Conservation (phyloP, 202 grass and related monocot genomes). For the Schoenoplectus tabernaemontani region DNA sequence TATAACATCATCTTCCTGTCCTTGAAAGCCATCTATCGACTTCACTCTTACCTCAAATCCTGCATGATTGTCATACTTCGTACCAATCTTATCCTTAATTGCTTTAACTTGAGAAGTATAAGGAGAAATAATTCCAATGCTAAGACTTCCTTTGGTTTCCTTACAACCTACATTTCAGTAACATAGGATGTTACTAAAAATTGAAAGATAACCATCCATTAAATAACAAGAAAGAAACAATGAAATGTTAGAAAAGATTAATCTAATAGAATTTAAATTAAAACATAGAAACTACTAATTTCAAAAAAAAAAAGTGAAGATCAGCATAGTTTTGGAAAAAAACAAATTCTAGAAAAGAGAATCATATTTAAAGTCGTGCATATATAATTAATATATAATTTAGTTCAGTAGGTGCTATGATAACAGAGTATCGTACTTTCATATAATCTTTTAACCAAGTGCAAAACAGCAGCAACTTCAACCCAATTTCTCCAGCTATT, state of each 20-base stretch:
- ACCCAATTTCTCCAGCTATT: conserved; percentile 51
- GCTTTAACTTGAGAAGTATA: conserved; percentile 51
- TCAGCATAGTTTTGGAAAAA: neutral
- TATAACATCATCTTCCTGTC: conserved; percentile 74
- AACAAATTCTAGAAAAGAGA: neutral
- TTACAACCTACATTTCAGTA: conserved; percentile 37
- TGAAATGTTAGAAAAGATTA: neutral
- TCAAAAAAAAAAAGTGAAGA: neutral
- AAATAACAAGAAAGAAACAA: neutral
- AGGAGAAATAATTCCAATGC: conserved; percentile 66
- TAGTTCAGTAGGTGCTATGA: neutral
- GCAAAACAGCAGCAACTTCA: conserved; percentile 57
- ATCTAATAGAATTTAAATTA: neutral
- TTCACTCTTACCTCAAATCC: conserved; percentile 61
- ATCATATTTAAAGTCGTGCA: neutral
- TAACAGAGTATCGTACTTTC: conserved; percentile 32
- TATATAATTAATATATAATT: neutral
- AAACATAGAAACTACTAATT: no score
- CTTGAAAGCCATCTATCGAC: conserved; percentile 76
- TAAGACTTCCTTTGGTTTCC: conserved; percentile 26
- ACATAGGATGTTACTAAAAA: conserved; percentile 8
- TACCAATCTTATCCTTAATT: conserved; percentile 50
- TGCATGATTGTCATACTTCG: conserved; percentile 28
- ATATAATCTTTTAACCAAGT: conserved; percentile 48
- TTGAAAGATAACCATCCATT: neutral